Conservation (phyloP, 345 rosid species). For the Erucastrum elatum region DNA sequence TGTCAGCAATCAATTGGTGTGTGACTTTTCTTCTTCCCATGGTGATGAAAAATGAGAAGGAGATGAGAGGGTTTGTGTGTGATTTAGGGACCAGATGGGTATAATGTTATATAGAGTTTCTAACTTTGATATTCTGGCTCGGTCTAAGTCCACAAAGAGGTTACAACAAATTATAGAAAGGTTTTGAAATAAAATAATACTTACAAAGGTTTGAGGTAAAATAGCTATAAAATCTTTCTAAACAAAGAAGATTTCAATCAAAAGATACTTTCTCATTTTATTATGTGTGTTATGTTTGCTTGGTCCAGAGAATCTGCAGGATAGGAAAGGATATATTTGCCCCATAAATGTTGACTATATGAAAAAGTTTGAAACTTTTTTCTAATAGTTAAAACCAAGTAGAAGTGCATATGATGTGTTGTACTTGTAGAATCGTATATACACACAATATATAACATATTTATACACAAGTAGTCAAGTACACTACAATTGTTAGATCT, state of each 20-base stretch:
- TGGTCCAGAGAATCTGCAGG: constrained; percentile 13
- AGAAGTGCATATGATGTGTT: no score
- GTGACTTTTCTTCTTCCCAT: constrained; percentile 42
- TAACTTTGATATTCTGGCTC: constrained; percentile 20
- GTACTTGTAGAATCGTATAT: no score
- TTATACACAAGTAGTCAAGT: no score
- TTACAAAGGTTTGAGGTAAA: constrained; percentile 13
- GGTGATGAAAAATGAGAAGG: neutral
- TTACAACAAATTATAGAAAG: constrained; percentile 25
- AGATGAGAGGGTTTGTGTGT: constrained; percentile 4
- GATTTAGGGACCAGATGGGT: neutral
- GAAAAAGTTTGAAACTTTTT: neutral
- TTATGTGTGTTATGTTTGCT: constrained; percentile 3
- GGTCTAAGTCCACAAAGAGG: constrained; percentile 36
- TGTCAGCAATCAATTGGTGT: constrained; percentile 32
- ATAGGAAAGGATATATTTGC: constrained; percentile 14
- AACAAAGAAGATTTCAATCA: constrained; percentile 17
- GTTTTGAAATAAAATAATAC: neutral
- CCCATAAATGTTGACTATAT: constrained; percentile 5
- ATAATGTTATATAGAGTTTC: constrained; percentile 33
- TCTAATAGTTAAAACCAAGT: no score
- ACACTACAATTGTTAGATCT: no score
- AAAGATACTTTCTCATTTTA: constrained; percentile 8
- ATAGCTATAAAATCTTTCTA: constrained; percentile 21
- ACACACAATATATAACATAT: no score